Conservation (phyloP, 495 filamentous ascomycete species). For the Hypoxylon intermedium region DNA sequence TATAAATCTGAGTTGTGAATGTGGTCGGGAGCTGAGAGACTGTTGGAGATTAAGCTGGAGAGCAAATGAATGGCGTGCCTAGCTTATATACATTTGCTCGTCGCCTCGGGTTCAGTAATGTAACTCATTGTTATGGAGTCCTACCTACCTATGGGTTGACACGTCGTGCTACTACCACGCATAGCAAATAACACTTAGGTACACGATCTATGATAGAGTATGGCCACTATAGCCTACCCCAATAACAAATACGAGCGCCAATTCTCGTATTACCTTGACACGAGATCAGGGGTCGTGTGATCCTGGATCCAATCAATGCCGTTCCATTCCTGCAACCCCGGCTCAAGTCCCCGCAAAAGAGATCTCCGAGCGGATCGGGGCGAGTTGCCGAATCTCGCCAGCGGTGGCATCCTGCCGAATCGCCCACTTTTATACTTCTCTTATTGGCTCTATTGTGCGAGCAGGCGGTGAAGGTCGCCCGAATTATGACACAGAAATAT, state of each 20-base stretch:
- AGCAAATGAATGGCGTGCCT: not conserved
- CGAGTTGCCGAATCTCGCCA: too few species aligned
- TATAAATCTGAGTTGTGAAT: not conserved
- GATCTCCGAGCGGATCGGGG: not conserved
- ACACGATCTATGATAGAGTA: conserved; percentile 1
- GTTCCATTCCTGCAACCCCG: not conserved
- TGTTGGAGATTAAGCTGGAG: not conserved
- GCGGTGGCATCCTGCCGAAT: too few species aligned
- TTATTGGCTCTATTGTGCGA: too few species aligned
- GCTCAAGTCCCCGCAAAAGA: not conserved
- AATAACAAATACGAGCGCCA: conserved; percentile 36
- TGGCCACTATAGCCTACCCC: conserved; percentile 4
- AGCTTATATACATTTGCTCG: conserved; percentile 13
- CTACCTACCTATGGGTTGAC: not conserved
- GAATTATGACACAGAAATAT: too few species aligned
- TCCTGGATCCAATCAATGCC: not conserved
- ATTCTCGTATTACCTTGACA: conserved; percentile 37
- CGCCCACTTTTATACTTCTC: too few species aligned
- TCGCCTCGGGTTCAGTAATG: too few species aligned
- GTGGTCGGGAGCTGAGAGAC: conserved; percentile 7
- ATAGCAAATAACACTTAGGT: not conserved
- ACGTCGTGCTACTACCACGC: conserved; percentile 2
- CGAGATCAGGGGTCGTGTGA: conserved; percentile 35
- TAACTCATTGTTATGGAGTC: too few species aligned
- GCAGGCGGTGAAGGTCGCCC: too few species aligned